These are phyloP conservation scores for Citeromyces matritensis DNA, from an alignment of 805 yeast genomes.

Conservation along the genomic window DNA sequence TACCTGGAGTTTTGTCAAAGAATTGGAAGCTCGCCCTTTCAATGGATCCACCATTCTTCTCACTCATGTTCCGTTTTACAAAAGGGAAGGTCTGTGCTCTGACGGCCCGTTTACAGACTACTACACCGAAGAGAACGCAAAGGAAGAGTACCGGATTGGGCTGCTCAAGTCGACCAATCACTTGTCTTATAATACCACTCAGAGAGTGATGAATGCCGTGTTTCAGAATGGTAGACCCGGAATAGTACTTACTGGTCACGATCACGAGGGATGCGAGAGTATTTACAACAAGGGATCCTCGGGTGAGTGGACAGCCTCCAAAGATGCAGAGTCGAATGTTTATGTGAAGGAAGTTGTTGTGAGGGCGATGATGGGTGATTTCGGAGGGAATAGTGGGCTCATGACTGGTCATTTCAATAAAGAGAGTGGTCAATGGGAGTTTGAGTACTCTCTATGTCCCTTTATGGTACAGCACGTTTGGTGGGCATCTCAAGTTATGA, in stretches of 20 bases:
- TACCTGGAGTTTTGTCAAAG: slow-evolving; percentile 62
- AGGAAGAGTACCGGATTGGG: slow-evolving; percentile 56
- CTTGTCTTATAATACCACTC: slow-evolving; percentile 49
- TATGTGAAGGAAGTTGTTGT: slow-evolving; percentile 70
- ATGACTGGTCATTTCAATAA: slow-evolving; percentile 56
- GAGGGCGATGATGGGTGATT: slow-evolving; percentile 93
- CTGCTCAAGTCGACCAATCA: slow-evolving; percentile 78
- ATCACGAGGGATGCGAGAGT: slow-evolving; percentile 85
- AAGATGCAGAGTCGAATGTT: slow-evolving; percentile 15
- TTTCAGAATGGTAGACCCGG: slow-evolving; percentile 62
- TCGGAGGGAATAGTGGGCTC: slow-evolving; percentile 76
- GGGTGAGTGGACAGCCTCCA: slow-evolving; percentile 47
- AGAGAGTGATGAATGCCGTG: slow-evolving; percentile 52
- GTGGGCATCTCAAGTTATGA: slow-evolving; percentile 89
- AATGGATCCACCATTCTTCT: slow-evolving; percentile 69
- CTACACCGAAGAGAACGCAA: slow-evolving; percentile 36
- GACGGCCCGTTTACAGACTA: slow-evolving; percentile 72
- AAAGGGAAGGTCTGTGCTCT: slow-evolving; percentile 64
- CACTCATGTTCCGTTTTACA: slow-evolving; percentile 84
- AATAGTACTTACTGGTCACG: slow-evolving; percentile 84
- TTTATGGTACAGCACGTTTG: slow-evolving; percentile 83
- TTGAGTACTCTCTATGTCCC: slow-evolving; percentile 60
- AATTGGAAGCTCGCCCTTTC: slow-evolving; percentile 38
- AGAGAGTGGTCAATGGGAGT: slow-evolving; percentile 35
- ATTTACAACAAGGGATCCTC: slow-evolving; percentile 32